Conservation (phyloP, 768 basidiomycete species). For the Pholiota molesta region DNA sequence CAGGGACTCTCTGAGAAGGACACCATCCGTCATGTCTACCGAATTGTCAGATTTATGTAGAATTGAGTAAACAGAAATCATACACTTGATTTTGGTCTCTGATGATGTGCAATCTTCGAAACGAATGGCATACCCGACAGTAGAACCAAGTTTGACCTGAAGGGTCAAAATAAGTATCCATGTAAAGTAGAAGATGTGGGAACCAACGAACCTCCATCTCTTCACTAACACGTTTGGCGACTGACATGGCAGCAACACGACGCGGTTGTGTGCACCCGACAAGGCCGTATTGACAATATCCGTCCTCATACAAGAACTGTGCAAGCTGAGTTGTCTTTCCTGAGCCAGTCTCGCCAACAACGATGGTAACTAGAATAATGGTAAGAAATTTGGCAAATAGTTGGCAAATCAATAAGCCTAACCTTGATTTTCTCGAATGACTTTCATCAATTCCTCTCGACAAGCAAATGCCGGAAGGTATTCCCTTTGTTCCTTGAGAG, state of each 20-base stretch:
- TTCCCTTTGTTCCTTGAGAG: slow-evolving; percentile 93
- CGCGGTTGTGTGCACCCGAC: slow-evolving; percentile 98
- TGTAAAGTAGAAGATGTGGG: not conserved
- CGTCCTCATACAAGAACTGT: slow-evolving; percentile 97
- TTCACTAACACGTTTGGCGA: slow-evolving; percentile 99
- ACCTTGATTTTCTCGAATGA: slow-evolving; percentile 96
- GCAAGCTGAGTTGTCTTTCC: slow-evolving; percentile 97
- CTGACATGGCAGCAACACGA: slow-evolving; percentile 99
- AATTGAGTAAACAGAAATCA: slow-evolving; percentile 23
- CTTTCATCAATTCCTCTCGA: slow-evolving; percentile 87
- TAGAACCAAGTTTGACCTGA: slow-evolving; percentile 85
- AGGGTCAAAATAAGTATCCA: not conserved
- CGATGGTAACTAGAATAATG: slow-evolving; percentile 71
- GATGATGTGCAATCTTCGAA: slow-evolving; percentile 97
- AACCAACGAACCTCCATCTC: slow-evolving; percentile 85
- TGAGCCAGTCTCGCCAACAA: slow-evolving; percentile 99
- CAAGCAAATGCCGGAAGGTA: slow-evolving; percentile 98
- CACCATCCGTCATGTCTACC: slow-evolving; percentile 98
- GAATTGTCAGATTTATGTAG: slow-evolving; percentile 7
- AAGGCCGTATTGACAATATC: slow-evolving; percentile 87
- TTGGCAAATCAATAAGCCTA: slow-evolving; percentile 12
- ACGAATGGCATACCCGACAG: slow-evolving; percentile 96
- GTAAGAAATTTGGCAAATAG: slow-evolving; percentile 1
- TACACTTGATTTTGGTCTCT: slow-evolving; percentile 97
- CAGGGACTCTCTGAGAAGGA: slow-evolving; percentile 94